Percentiles rank a stretch among this genome's conserved stretches.
Conservation (phyloP, 495 filamentous ascomycete genomes). For the Penicillium goetzii region DNA sequence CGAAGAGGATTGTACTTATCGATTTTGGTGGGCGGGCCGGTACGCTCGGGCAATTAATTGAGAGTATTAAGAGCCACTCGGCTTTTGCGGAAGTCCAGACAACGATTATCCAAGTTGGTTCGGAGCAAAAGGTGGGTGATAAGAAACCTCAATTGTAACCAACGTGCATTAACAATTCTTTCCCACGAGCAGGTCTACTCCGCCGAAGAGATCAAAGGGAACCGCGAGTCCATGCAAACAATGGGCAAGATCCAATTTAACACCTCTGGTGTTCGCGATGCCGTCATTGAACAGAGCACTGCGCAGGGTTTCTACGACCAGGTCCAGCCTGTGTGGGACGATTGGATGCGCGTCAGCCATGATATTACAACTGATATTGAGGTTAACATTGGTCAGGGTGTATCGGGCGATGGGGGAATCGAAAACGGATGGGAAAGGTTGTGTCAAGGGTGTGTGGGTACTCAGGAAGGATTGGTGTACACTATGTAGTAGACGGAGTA, state of each 20-base stretch:
- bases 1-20: neutral
- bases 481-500: neutral
- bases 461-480: neutral
- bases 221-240: neutral
- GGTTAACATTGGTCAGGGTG: neutral
- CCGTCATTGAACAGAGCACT: neutral
- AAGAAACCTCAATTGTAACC: too few relatives aligned
- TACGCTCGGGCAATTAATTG: neutral
- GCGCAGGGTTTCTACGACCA: neutral
- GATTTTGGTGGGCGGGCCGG: neutral
- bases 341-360: neutral
- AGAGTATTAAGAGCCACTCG: neutral
- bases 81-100: neutral
- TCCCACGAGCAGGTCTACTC: neutral
- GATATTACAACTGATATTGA: neutral
- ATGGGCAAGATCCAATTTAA: neutral
- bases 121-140: neutral
- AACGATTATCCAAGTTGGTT: neutral
- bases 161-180: neutral
- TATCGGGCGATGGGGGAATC: neutral
- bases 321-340: neutral
- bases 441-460: neutral
- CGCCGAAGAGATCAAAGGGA: neutral
- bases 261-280: neutral
- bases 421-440: neutral